These are phyloP conservation scores for Cyberlindnera maritima DNA, from an alignment of 805 yeast genomes.

Conservation along the genomic window DNA sequence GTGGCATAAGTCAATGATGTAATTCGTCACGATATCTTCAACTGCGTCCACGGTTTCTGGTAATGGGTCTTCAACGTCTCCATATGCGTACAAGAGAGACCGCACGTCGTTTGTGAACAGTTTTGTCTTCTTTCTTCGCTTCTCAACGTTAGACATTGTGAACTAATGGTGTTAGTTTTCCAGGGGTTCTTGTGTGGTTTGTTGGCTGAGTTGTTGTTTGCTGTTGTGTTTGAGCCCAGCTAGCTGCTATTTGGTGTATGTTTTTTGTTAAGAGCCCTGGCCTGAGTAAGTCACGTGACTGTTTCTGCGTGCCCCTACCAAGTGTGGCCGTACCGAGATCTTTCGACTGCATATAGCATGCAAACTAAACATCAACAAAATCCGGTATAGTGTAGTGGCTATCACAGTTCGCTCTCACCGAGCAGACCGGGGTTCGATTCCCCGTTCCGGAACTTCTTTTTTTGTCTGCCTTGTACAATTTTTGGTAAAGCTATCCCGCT, in stretches of 20 bases:
- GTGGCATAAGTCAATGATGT: slow-evolving; percentile 58
- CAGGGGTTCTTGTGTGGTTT: too few relatives aligned
- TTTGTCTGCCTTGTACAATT: not conserved
- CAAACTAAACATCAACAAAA: too few relatives aligned
- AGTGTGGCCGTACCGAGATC: too few relatives aligned
- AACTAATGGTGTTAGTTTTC: too few relatives aligned
- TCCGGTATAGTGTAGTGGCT: slow-evolving; percentile 35
- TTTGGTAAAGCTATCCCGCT: too few relatives aligned
- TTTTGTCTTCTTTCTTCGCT: slow-evolving; percentile 38
- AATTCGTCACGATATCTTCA: slow-evolving; percentile 66
- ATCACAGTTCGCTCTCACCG: slow-evolving; percentile 34
- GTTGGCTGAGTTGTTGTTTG: too few relatives aligned
- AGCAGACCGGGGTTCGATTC: slow-evolving; percentile 34
- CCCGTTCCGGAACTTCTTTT: slow-evolving; percentile 30
- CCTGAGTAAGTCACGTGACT: not conserved
- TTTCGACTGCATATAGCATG: too few relatives aligned
- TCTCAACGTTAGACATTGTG: slow-evolving; percentile 15
- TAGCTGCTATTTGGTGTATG: too few relatives aligned
- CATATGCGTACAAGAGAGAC: slow-evolving; percentile 65
- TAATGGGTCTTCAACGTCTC: slow-evolving; percentile 67
- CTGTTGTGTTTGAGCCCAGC: not conserved
- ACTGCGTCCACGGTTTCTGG: slow-evolving; percentile 62
- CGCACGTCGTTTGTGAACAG: slow-evolving; percentile 50
- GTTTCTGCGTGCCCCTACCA: too few relatives aligned
- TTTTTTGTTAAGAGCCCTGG: not conserved